Evolutionary conservation across 2,329 filamentous ascomycete genomes (phyloP).

Genomic region (Epichloe festucae): DNA sequence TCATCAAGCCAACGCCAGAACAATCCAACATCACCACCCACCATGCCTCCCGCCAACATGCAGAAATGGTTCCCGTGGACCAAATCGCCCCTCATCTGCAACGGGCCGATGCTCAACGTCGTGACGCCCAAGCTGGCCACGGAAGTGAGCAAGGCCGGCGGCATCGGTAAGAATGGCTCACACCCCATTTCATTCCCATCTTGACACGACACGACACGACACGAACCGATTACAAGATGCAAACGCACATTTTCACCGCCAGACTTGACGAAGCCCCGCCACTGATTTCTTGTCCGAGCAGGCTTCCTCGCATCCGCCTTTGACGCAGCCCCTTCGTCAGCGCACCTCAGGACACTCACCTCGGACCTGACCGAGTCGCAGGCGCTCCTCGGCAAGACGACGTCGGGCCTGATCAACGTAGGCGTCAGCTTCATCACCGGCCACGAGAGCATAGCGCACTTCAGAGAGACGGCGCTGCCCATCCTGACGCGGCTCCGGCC

Average conservation of each 20-base stretch:
- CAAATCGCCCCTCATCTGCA: conserved; percentile 19
- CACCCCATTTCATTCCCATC: not conserved
- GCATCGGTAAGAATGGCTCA: conserved; percentile 18
- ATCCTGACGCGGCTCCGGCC: conserved; percentile 40
- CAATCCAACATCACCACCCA: not conserved
- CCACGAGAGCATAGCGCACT: conserved; percentile 25
- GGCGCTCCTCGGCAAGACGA: conserved; percentile 14
- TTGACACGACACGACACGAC: not conserved
- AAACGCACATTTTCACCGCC: no score
- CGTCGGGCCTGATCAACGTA: conserved; percentile 35
- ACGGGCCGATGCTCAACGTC: conserved; percentile 24
- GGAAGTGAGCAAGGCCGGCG: conserved; percentile 25
- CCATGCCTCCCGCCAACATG: conserved; percentile 15
- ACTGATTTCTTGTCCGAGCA: not conserved
- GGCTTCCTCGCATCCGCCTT: conserved; percentile 22
- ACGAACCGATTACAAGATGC: not conserved
- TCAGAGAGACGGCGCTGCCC: conserved; percentile 31
- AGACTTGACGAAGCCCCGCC: not conserved
- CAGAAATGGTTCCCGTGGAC: conserved; percentile 19
- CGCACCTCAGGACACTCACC: conserved; percentile 20
- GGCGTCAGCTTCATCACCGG: conserved; percentile 46
- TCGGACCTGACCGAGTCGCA: conserved; percentile 18
- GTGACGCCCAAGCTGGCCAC: conserved; percentile 21
- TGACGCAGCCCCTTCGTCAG: conserved; percentile 17
- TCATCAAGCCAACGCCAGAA: no score